These are phyloP conservation scores for Plasmodium adleri DNA, from an alignment of 169 alveolate species.

Conservation along the genomic window DNA sequence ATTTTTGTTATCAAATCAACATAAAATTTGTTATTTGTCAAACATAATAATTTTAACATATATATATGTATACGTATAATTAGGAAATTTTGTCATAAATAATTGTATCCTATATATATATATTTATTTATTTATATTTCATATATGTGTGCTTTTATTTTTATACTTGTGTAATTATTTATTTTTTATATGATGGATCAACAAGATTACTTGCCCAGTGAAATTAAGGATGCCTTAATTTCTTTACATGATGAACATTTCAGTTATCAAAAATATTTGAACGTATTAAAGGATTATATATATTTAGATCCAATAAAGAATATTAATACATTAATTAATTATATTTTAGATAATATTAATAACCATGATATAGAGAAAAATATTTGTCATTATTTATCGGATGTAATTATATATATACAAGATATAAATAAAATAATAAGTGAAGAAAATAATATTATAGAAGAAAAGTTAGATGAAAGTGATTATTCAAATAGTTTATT, in stretches of 20 bases:
- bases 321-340: constrained; percentile 14
- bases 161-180: too few relatives aligned
- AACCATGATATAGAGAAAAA: constrained; percentile 15
- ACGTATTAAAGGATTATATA: constrained; percentile 32
- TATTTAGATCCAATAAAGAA: constrained; percentile 36
- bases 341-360: constrained; percentile 30
- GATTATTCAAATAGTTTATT: not conserved
- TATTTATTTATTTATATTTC: not conserved
- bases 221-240: constrained; percentile 25
- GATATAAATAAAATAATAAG: constrained; percentile 12
- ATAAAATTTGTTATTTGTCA: too few relatives aligned
- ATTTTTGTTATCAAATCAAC: too few relatives aligned
- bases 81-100: too few relatives aligned
- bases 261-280: constrained; percentile 30
- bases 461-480: constrained; percentile 10
- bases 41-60: too few relatives aligned
- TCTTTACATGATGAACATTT: constrained; percentile 32
- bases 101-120: not conserved
- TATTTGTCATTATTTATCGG: constrained; percentile 55
- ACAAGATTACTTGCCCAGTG: constrained; percentile 5
- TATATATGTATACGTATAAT: too few relatives aligned
- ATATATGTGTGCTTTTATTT: too few relatives aligned
- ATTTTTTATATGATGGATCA: not conserved
- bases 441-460: constrained; percentile 6
- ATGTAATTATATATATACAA: constrained; percentile 55